phyloP scores from a whole-genome alignment of 2,329 filamentous ascomycete species.

The Fusarium torulosum region DNA sequence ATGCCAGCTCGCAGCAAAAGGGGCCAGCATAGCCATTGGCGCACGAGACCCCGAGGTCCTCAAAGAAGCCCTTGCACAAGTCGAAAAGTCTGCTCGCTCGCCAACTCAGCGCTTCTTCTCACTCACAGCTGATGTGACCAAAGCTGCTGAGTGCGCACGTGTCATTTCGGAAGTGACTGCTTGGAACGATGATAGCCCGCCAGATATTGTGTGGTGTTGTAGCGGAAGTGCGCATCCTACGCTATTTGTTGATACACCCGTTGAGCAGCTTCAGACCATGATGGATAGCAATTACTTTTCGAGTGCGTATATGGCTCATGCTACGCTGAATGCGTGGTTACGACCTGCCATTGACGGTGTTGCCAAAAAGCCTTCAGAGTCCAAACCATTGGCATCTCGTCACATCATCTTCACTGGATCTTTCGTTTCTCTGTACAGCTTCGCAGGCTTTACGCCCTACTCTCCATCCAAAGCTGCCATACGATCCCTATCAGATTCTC shows the following conservation, averaged over 20 bases:
- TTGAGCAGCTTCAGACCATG: constrained; percentile 37
- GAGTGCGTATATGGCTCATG: constrained; percentile 38
- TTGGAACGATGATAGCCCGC: constrained; percentile 22
- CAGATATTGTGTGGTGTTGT: constrained; percentile 33
- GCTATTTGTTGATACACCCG: constrained; percentile 32
- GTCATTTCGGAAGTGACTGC: constrained; percentile 21
- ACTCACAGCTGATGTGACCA: constrained; percentile 21
- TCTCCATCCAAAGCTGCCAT: constrained; percentile 33
- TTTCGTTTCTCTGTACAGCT: constrained; percentile 36
- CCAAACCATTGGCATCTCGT: not conserved
- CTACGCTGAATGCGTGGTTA: constrained; percentile 31
- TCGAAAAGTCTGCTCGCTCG: constrained; percentile 16
- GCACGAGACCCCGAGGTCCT: constrained; percentile 12
- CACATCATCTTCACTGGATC: constrained; percentile 38
- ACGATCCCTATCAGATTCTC: constrained; percentile 30
- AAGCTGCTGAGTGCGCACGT: constrained; percentile 21
- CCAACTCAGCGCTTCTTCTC: constrained; percentile 28
- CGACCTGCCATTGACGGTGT: constrained; percentile 1
- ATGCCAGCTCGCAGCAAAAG: constrained; percentile 29
- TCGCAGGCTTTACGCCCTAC: constrained; percentile 34
- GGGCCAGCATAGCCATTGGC: constrained; percentile 25
- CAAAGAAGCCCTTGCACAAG: constrained; percentile 18
- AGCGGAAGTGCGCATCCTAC: constrained; percentile 38
- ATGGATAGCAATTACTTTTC: constrained; percentile 43
- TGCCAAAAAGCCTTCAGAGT: not conserved